Base-by-base conservation (phyloP, 2,329 filamentous ascomycete species). In the Aquanectria penicillioides region DNA sequence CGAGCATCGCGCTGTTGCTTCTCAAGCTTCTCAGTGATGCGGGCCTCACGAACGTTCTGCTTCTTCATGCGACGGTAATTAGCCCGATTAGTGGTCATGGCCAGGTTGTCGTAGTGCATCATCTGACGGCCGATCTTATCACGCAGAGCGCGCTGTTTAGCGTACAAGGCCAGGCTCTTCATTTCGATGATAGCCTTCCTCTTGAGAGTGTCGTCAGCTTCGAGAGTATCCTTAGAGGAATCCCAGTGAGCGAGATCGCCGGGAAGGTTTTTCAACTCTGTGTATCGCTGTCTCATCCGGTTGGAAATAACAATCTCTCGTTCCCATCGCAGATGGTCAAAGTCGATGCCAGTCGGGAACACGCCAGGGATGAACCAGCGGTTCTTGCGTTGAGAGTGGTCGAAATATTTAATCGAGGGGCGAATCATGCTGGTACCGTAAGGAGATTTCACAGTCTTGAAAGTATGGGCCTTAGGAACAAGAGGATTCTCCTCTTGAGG, bases 21-120 rank as follows among this genome's bases (percentile, higher is more conserved):
- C 86, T 99, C 95, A 2, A 99, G 87, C 78, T 97, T 99, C 85
- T 99, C 95, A 0, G 95, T 99, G 66, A 99, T 96, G 56, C 94
- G 90, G 55, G 95, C 95, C 78, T 99, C 95, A 29, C 94, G 90
- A 46, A 98, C 85, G 46, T 91, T 97, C 77, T 97, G 94, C 81
- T 97, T 98, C 89, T 99, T 99, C 82, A 95, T 91, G 47, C 95
- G 89, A 29, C 95, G 91, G 75, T 97, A 97, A 71, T 89, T 86
- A 50, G 91, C 89, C 47, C 95, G 89, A 73, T 99, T 99, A 1
- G 94, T 94, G 2, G 94, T 97, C 92, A 97, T 97, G 38, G 94
- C 94, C 23, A 98, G 86, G 69, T 97, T 98, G 72, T 98, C 94
- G 59, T 94, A 96, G 71, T 96, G 90, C 74, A 97, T 89, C 90